A percentile compares a stretch with the other conserved stretches of the same genome.
These are phyloP conservation scores for Rhizophagus prolifer DNA, from an alignment of 192 early-diverging fungal genomes.

Conservation along the genomic window DNA sequence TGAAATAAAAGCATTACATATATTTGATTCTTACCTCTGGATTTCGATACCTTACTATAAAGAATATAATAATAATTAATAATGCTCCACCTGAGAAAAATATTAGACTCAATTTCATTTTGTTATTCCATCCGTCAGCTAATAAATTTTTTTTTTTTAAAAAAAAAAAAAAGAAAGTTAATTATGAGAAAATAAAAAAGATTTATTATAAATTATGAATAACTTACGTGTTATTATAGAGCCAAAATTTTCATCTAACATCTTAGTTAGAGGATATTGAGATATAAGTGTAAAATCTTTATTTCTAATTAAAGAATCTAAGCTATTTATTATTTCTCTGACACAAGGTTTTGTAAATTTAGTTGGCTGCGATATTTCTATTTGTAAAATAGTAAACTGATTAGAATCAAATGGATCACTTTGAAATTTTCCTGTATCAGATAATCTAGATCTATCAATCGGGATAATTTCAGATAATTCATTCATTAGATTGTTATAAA, in stretches of 20 bases:
- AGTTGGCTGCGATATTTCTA: neutral
- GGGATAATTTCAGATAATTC: neutral
- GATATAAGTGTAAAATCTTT: neutral
- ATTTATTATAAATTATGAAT: neutral
- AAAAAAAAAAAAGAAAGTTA: neutral
- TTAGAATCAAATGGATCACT: neutral
- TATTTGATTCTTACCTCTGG: neutral
- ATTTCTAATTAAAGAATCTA: conserved; percentile 10
- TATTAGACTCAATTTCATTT: neutral
- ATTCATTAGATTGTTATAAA: neutral
- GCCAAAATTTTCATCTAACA: neutral
- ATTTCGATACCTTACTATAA: neutral
- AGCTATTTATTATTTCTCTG: neutral
- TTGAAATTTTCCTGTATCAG: neutral
- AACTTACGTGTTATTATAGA: neutral
- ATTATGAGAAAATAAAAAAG: neutral
- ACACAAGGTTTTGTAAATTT: neutral
- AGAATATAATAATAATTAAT: neutral
- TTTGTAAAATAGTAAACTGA: neutral
- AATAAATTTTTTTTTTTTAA: neutral
- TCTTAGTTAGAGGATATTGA: neutral
- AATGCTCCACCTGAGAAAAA: neutral
- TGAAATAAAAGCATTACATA: too few species aligned
- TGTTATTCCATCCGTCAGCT: neutral
- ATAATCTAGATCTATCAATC: neutral